Evolutionary conservation across 371 early-diverging fungal species (phyloP).

Genomic region (Capillidium rhysosporum): DNA sequence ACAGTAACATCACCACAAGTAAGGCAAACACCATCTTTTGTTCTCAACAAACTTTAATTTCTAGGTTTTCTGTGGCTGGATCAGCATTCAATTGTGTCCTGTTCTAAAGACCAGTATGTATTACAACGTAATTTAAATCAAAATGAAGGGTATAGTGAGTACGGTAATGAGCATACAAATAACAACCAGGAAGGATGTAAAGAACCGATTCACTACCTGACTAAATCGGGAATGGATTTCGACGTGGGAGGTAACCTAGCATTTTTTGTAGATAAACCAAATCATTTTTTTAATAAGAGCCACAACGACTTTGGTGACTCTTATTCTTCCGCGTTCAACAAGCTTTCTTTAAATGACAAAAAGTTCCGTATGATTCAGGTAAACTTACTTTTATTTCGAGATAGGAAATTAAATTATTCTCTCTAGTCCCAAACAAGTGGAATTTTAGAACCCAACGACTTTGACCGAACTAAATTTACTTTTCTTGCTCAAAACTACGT

Average conservation of each 20-base stretch:
- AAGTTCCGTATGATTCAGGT: not conserved
- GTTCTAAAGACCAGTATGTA: conserved; percentile 60
- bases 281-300: not conserved
- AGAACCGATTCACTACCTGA: not conserved
- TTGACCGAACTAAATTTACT: conserved; percentile 45
- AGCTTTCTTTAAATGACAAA: not conserved
- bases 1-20: conserved; percentile 51
- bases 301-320: not conserved
- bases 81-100: conserved; percentile 36
- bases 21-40: not conserved
- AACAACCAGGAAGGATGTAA: not conserved
- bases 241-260: not conserved
- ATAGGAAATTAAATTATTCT: too few relatives aligned
- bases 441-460: conserved; percentile 35
- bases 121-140: conserved; percentile 17
- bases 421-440: conserved; percentile 28
- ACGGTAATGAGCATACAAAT: too few relatives aligned
- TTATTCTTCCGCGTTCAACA: not conserved
- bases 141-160: not conserved
- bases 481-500: conserved; percentile 40
- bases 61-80: conserved; percentile 47
- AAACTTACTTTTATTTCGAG: not conserved
- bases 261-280: not conserved
- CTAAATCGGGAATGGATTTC: too few relatives aligned
- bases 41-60: conserved; percentile 6